Evolutionary conservation across 768 basidiomycete species (phyloP).

Genomic region (Auriscalpium microsporum): DNA sequence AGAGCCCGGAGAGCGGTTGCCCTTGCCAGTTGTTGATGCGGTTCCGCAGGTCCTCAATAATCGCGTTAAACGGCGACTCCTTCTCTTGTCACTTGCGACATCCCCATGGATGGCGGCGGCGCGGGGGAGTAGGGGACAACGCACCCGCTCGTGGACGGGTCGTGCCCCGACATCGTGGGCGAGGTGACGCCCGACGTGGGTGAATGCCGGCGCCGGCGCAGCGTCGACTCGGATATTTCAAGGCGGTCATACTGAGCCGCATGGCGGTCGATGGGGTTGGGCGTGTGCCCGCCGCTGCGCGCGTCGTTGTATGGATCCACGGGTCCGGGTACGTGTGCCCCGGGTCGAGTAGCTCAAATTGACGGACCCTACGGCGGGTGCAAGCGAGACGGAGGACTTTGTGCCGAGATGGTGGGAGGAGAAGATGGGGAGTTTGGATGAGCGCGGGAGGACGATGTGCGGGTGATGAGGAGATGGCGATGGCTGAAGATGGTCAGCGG

Average conservation of each 20-base stretch:
- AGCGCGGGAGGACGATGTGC: background rate
- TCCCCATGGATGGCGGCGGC: background rate
- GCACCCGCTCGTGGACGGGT: constrained; percentile 1
- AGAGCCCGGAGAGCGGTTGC: constrained; percentile 82
- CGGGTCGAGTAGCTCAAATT: constrained; percentile 16
- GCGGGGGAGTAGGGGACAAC: constrained; percentile 1
- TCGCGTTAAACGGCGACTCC: constrained; percentile 68
- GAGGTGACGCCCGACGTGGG: constrained; percentile 1
- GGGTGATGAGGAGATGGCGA: background rate
- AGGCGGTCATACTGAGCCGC: constrained; percentile 5
- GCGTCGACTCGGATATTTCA: constrained; percentile 16
- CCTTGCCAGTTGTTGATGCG: constrained; percentile 97
- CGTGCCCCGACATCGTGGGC: constrained; percentile 4
- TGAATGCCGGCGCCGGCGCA: constrained; percentile 23
- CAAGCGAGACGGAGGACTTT: background rate
- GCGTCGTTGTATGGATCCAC: constrained; percentile 36
- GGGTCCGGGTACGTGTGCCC: constrained; percentile 14
- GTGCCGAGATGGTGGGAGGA: background rate
- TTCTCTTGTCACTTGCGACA: constrained; percentile 22
- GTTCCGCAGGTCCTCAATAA: constrained; percentile 82
- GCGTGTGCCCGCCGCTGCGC: background rate
- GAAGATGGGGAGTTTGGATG: background rate
- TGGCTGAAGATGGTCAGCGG: background rate
- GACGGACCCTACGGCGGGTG: constrained; percentile 2
- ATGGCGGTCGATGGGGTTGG: background rate